phyloP scores from a whole-genome alignment of 2,329 filamentous ascomycete genomes.

The Zelopaecilomyces penicillatus region DNA sequence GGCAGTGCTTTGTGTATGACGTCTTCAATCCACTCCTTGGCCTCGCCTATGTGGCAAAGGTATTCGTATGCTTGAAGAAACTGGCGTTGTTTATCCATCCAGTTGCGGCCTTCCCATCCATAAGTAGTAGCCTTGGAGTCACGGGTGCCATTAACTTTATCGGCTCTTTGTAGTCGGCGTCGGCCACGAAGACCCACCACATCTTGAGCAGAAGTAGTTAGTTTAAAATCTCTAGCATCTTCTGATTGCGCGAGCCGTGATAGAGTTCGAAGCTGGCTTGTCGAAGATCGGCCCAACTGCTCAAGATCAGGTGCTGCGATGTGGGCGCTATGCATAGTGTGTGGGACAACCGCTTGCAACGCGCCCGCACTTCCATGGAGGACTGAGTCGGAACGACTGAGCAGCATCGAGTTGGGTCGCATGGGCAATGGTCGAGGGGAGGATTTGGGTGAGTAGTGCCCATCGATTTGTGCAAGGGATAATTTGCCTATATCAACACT shows the following conservation, averaged over 20 bases:
- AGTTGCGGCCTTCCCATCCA: constrained; percentile 76
- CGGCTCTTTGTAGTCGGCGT: constrained; percentile 67
- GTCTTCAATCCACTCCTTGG: constrained; percentile 97
- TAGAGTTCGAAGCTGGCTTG: constrained; percentile 77
- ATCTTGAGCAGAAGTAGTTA: constrained; percentile 70
- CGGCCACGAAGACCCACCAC: constrained; percentile 82
- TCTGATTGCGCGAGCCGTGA: constrained; percentile 73
- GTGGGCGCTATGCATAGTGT: constrained; percentile 27
- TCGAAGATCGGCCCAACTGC: constrained; percentile 78
- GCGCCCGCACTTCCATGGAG: constrained; percentile 25
- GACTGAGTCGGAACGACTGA: constrained; percentile 50
- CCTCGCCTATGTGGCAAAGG: constrained; percentile 96
- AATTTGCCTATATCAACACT: constrained; percentile 55
- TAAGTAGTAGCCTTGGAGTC: constrained; percentile 45
- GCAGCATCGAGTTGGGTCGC: constrained; percentile 54
- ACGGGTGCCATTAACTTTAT: constrained; percentile 40
- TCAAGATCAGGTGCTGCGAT: constrained; percentile 67
- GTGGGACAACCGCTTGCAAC: constrained; percentile 22
- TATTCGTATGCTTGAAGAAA: constrained; percentile 97
- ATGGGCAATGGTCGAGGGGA: constrained; percentile 33
- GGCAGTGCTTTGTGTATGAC: constrained; percentile 79
- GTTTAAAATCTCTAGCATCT: constrained; percentile 69
- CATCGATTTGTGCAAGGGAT: constrained; percentile 38
- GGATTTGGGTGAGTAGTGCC: constrained; percentile 32
- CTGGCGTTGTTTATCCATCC: constrained; percentile 98